Base-by-base conservation (phyloP, 140 eudicot species). In the Anethum foeniculum region DNA sequence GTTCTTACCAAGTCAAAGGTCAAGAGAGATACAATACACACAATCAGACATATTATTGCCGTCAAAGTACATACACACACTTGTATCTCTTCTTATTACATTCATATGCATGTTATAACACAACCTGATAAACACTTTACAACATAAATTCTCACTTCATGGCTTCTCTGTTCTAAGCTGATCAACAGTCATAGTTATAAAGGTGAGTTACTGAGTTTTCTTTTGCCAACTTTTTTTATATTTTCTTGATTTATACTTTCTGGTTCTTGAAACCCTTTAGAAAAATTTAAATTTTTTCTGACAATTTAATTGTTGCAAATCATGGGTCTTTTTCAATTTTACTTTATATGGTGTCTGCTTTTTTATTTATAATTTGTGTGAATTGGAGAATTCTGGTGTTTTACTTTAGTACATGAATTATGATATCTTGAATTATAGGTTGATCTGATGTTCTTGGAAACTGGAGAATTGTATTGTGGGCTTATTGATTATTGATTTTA, bases 1-100 rank as follows among this genome's bases (percentile, higher is more conserved):
- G 7, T 62, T 62, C 34, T 62, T 62, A 62, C 69, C 69, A 62
- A 62, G 69, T 62, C 69, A 62, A 62, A 62, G 69, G 69, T 62
- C 69, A 62, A 62, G 18, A 10, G n/a, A 2, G 15, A 12, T 46
- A 62, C 36, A 25, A 10, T 62, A 62, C 32, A 62, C 1, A 62
- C 36, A 62, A 62, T 25, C 34, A 62, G 69, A 62, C 69, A 62
- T 62, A 62, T 62, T 62, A 62, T 62, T 62, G 69, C 69, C 69
- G 69, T 62, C 69, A 34, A 16, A 0, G 5, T 16, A 51, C n/a
- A 54, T 0, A 60, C 68, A 60, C 15, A n/a, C 34, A 62, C 69
- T 62, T 56, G 21, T 19, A 16, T 49, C 56, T 49, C 19, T 51
- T 60, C 68, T 60, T 30, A 1, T 62, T 62, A 5, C 69, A 62